Conservation (phyloP, 1,139 yeast genomes). For the Zhuliangozyma blackwelliae region DNA sequence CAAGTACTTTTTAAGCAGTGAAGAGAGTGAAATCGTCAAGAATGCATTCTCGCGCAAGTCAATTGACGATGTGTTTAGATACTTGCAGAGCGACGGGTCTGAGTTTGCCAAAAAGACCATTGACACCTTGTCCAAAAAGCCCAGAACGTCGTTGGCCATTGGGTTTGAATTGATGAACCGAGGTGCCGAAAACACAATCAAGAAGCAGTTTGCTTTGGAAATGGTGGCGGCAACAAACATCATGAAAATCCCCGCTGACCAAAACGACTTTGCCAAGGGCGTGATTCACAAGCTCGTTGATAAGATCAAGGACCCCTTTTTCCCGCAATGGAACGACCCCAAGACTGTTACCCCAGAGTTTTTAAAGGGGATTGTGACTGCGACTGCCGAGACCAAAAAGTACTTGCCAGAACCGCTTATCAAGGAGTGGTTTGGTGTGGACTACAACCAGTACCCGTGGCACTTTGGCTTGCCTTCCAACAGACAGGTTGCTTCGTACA, state of each 20-base stretch:
- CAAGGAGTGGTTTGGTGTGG: constrained; percentile 43
- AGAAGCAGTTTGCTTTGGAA: constrained; percentile 68
- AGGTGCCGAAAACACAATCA: constrained; percentile 57
- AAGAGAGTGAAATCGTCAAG: constrained; percentile 62
- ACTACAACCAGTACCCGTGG: constrained; percentile 66
- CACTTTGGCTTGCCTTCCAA: constrained; percentile 79
- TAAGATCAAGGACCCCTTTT: constrained; percentile 51
- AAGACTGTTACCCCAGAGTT: constrained; percentile 18
- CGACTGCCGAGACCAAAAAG: constrained; percentile 26
- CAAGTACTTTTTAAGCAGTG: constrained; percentile 53
- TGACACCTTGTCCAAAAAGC: constrained; percentile 54
- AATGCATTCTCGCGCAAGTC: constrained; percentile 56
- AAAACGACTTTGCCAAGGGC: constrained; percentile 68
- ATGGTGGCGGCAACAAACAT: constrained; percentile 74
- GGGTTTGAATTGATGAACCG: constrained; percentile 66
- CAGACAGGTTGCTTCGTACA: constrained; percentile 50
- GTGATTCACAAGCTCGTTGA: constrained; percentile 67
- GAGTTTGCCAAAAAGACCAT: constrained; percentile 64
- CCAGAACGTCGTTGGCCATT: constrained; percentile 76
- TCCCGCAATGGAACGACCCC: constrained; percentile 47
- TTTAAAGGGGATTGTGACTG: constrained; percentile 17
- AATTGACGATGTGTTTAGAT: constrained; percentile 58
- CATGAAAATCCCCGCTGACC: constrained; percentile 52
- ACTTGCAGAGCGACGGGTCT: constrained; percentile 52
- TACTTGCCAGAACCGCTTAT: constrained; percentile 35